Evolutionary conservation across 2,329 filamentous ascomycete species (phyloP).

Genomic region (Exophiala calicioides): DNA sequence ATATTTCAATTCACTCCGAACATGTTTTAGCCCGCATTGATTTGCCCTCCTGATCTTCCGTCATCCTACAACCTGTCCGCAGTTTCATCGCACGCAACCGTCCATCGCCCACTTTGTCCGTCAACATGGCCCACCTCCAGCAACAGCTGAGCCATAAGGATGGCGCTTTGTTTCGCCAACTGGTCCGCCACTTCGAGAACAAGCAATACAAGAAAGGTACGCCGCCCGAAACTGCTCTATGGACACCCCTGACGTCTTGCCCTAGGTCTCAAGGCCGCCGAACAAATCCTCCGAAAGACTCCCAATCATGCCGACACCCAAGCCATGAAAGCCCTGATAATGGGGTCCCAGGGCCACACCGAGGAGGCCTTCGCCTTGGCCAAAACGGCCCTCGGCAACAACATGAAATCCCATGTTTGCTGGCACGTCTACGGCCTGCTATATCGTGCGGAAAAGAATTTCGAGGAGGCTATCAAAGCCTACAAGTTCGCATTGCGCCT

Average conservation of each 20-base stretch:
- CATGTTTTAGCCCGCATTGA: conserved; percentile 13
- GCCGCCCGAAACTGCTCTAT: conserved; percentile 13
- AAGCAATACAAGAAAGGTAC: conserved; percentile 93
- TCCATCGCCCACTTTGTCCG: neutral
- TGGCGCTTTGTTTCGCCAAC: conserved; percentile 86
- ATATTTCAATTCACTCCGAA: conserved; percentile 11
- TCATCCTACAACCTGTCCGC: neutral
- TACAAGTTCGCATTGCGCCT: conserved; percentile 94
- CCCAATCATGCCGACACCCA: conserved; percentile 97
- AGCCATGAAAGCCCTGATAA: conserved; percentile 97
- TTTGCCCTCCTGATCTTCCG: neutral
- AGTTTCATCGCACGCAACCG: conserved; percentile 2
- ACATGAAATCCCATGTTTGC: conserved; percentile 99
- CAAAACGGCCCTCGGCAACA: conserved; percentile 87
- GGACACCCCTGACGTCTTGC: conserved; percentile 15
- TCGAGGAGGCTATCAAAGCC: conserved; percentile 97
- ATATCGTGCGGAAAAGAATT: conserved; percentile 93
- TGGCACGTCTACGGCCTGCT: conserved; percentile 98
- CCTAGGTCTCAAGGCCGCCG: conserved; percentile 84
- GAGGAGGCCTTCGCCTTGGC: conserved; percentile 93
- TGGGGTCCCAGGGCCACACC: conserved; percentile 87
- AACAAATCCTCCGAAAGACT: conserved; percentile 92
- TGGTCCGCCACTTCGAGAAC: conserved; percentile 94
- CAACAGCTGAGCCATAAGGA: conserved; percentile 72
- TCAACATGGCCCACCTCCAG: conserved; percentile 30